phyloP scores from a whole-genome alignment of 1,284 basidiomycete species.

The Apiotrichum porosum region DNA sequence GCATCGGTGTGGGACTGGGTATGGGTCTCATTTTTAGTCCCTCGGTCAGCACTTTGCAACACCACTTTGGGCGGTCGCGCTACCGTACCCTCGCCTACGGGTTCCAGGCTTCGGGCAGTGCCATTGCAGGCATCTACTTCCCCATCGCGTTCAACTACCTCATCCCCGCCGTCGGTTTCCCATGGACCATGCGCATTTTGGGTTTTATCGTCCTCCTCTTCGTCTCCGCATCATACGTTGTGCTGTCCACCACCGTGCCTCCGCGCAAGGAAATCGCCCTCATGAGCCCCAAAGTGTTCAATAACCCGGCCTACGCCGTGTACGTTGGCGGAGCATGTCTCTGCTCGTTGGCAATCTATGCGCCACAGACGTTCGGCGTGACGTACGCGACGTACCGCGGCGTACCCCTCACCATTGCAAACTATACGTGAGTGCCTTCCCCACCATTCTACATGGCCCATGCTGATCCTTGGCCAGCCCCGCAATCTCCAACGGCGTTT shows the following conservation, averaged over 20 bases:
- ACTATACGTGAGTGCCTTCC: constrained; percentile 25
- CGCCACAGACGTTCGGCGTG: constrained; percentile 30
- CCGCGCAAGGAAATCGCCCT: constrained; percentile 34
- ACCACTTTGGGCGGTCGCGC: constrained; percentile 52
- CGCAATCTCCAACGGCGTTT: constrained; percentile 32
- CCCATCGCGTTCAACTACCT: constrained; percentile 53
- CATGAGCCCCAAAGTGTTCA: constrained; percentile 29
- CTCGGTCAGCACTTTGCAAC: constrained; percentile 52
- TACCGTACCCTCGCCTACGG: constrained; percentile 38
- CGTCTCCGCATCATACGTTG: constrained; percentile 20
- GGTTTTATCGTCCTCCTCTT: constrained; percentile 31
- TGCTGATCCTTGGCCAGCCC: too few relatives aligned
- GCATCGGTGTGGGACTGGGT: constrained; percentile 26
- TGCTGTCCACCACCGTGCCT: constrained; percentile 32
- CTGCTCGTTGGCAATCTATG: constrained; percentile 27
- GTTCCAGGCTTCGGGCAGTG: constrained; percentile 31
- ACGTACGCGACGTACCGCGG: constrained; percentile 30
- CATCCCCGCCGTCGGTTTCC: constrained; percentile 52
- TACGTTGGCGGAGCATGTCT: constrained; percentile 24
- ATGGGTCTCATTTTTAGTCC: constrained; percentile 54
- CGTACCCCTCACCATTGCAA: constrained; percentile 21
- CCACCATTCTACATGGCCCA: too few relatives aligned
- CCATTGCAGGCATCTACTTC: constrained; percentile 50
- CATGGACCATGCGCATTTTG: constrained; percentile 35
- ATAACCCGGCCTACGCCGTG: constrained; percentile 25